Evolutionary conservation across 2,329 filamentous ascomycete species (phyloP).

Genomic region (Scleromitrula shiraiana): DNA sequence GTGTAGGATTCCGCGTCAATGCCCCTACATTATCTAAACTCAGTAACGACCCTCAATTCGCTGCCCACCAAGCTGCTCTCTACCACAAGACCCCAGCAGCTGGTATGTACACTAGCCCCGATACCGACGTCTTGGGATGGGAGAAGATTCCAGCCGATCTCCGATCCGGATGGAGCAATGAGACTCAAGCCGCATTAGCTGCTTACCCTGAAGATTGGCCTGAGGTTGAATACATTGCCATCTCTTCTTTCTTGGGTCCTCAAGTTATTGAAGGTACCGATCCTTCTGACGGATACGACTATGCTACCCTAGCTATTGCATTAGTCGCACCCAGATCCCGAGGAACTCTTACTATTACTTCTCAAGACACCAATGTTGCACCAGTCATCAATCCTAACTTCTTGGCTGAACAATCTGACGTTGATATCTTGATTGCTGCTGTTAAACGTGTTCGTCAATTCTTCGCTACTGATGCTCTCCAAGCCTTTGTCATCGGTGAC

Average conservation of each 20-base stretch:
- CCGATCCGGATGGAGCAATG: conserved; percentile 1
- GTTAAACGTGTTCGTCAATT: conserved; percentile 36
- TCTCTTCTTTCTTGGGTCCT: conserved; percentile 4
- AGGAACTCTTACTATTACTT: conserved; percentile 37
- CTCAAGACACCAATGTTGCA: conserved; percentile 28
- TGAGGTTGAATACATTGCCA: conserved; percentile 16
- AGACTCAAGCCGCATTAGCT: neutral
- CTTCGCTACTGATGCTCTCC: conserved; percentile 13
- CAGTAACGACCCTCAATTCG: neutral
- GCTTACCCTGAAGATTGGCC: conserved; percentile 18
- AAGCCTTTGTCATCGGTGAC: conserved; percentile 10
- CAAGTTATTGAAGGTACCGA: conserved; percentile 2
- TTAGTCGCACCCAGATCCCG: conserved; percentile 36
- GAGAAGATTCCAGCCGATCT: conserved; percentile 14
- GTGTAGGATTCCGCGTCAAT: conserved; percentile 9
- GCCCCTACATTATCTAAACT: conserved; percentile 3
- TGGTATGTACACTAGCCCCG: conserved; percentile 7
- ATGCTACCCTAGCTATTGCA: conserved; percentile 16
- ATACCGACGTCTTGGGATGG: conserved; percentile 14
- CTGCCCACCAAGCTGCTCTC: neutral
- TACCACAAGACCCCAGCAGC: neutral
- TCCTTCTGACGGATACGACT: conserved; percentile 7
- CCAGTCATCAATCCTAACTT: conserved; percentile 39
- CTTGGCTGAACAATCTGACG: conserved; percentile 36
- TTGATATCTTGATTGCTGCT: conserved; percentile 36